Conservation (phyloP, 1,284 basidiomycete species). For the Marasmius oreades region DNA sequence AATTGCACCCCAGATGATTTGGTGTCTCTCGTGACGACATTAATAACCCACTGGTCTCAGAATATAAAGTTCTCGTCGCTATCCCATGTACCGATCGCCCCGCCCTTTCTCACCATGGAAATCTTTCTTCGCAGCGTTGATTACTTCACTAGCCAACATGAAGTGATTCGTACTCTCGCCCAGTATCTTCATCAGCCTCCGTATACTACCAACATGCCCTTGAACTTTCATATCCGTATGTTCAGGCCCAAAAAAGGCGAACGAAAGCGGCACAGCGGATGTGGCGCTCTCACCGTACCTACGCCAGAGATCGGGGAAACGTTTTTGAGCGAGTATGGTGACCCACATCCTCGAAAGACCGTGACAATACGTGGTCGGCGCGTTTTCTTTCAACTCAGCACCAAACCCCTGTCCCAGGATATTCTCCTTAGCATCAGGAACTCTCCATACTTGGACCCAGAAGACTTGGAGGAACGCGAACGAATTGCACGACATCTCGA, state of each 20-base stretch:
- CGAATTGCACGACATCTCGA: slow-evolving; percentile 27
- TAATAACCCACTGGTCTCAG: too few relatives aligned
- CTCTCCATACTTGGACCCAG: slow-evolving; percentile 44
- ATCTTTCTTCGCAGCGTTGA: slow-evolving; percentile 13
- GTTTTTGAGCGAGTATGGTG: slow-evolving; percentile 12
- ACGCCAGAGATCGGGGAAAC: slow-evolving; percentile 4
- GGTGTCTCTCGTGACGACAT: too few relatives aligned
- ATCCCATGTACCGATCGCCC: neutral
- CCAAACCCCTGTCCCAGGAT: neutral
- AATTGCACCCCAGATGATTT: too few relatives aligned
- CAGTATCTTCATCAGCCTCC: slow-evolving; percentile 5
- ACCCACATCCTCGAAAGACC: neutral
- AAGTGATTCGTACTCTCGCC: slow-evolving; percentile 9
- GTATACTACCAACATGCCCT: slow-evolving; percentile 6
- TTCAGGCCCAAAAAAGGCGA: slow-evolving; percentile 6
- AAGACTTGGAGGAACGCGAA: slow-evolving; percentile 29
- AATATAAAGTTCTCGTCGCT: neutral
- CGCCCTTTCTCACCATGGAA: slow-evolving; percentile 6
- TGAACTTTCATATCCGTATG: slow-evolving; percentile 15
- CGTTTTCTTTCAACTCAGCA: slow-evolving; percentile 8
- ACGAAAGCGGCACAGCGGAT: slow-evolving; percentile 7
- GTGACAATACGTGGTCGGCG: neutral
- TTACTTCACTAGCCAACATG: slow-evolving; percentile 8
- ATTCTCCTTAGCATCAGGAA: slow-evolving; percentile 8
- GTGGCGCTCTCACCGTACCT: slow-evolving; percentile 12